phyloP scores from a whole-genome alignment of 176 grass and related monocot species.

The Phragmites australis region DNA sequence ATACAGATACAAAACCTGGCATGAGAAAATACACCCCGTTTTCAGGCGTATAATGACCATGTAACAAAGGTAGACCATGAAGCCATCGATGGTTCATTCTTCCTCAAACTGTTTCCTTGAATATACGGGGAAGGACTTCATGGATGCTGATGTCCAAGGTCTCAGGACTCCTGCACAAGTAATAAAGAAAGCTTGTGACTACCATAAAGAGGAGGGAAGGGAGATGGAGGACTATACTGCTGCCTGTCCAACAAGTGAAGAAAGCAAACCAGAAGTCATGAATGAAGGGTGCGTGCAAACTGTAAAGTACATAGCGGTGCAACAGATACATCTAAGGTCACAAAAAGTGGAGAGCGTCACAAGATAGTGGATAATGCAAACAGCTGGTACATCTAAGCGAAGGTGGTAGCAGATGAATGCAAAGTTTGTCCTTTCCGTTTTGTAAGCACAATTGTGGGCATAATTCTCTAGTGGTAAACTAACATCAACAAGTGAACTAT shows the following conservation, averaged over 20 bases:
- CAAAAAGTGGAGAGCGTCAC: constrained; percentile 20
- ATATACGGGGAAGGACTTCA: constrained; percentile 85
- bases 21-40: not conserved
- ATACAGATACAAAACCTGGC: constrained; percentile 5
- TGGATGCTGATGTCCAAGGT: constrained; percentile 75
- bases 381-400: constrained; percentile 6
- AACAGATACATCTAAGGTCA: constrained; percentile 28
- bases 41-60: not conserved
- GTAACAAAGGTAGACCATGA: too few relatives aligned
- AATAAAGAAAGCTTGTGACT: constrained; percentile 34
- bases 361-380: constrained; percentile 14
- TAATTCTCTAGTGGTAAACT: not conserved
- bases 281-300: not conserved
- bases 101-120: constrained; percentile 49
- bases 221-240: constrained; percentile 24
- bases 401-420: constrained; percentile 9
- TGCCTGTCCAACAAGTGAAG: constrained; percentile 40
- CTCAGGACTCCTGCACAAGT: constrained; percentile 71
- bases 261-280: constrained; percentile 35
- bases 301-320: constrained; percentile 36
- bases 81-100: not conserved
- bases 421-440: constrained; percentile 18
- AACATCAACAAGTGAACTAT: not conserved
- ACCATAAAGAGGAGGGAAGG: constrained; percentile 32
- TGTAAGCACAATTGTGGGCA: not conserved